Evolutionary conservation across 352 stramenopile genomes (phyloP), one percentile per base, ranked within the genome.

Genomic region (Phytophthora sansomeana): DNA sequence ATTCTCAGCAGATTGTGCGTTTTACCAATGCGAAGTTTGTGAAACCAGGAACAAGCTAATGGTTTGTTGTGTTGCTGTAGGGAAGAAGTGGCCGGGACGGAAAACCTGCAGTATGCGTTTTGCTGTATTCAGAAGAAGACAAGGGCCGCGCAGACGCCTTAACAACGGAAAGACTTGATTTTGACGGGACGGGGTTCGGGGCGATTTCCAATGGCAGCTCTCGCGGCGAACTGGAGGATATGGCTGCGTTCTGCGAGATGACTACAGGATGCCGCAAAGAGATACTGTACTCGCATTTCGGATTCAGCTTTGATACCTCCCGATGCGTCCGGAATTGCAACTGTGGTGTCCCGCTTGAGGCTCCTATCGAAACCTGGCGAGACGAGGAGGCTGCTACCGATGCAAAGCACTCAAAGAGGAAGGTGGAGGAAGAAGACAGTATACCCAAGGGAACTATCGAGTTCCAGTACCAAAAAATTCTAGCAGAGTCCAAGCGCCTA

Each of bases 1-100:
- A 95, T 59, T 83, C 76, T 17, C 87, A 95, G 52, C 87, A 93
- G 65, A 92, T 92, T 51, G 87, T 93, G 58, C 46, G 87, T 67
- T 16, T 17, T 16, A 30, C 19, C 19, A 17, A 29, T 36, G 9
- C 19, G 21, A 33, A 38, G 32, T 17, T 56, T 19, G 14, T 44
- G 32, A 19, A 10, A 13, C 8, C 0, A 29, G 19, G 38, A 6
- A 24, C 30, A 24, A 28, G 35, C n/a, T 60, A 36, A 64, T 28
- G 28, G 3, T 2, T 26, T 52, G 2, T 36, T 16, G 46, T 26
- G 29, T 3, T 60, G 4, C 2, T 42, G n/a, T 53, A 94, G 83
- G 86, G 86, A 44, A 75, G 84, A 67, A 82, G 82, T 41, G 86
- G 86, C 11, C 81, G 86, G 0, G 86, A 95, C 24, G 84, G 77